Conservation (phyloP, 768 basidiomycete genomes). For the Lactifluus pinguis region DNA sequence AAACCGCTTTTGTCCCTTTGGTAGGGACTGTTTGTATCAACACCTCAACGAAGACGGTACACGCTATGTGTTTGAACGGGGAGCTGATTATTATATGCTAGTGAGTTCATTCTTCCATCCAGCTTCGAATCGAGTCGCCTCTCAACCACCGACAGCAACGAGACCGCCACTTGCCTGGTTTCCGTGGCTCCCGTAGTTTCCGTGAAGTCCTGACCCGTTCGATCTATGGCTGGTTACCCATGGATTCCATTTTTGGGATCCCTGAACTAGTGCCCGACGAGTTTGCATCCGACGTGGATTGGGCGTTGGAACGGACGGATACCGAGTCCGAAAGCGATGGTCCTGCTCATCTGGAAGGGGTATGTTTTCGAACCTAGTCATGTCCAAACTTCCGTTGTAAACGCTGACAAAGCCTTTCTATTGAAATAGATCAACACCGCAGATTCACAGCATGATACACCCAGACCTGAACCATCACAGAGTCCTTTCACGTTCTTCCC, state of each 20-base stretch:
- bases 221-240: neutral
- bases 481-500: neutral
- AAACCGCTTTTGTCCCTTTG: conserved; percentile 64
- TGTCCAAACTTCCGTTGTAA: conserved; percentile 2
- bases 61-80: conserved; percentile 43
- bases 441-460: neutral
- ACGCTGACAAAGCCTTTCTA: conserved; percentile 10
- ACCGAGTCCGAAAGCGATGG: neutral
- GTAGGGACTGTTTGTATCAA: conserved; percentile 73
- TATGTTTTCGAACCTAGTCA: neutral
- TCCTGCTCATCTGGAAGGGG: neutral
- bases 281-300: neutral
- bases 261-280: neutral
- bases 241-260: neutral
- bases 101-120: conserved; percentile 26
- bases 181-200: neutral
- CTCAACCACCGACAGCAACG: conserved; percentile 8
- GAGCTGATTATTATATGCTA: conserved; percentile 45
- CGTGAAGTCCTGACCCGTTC: neutral
- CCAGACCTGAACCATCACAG: neutral
- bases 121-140: too few relatives aligned
- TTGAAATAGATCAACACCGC: neutral
- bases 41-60: conserved; percentile 63
- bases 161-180: neutral
- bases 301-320: neutral